Evolutionary conservation across 768 basidiomycete genomes (phyloP), one percentile per base, ranked within the genome.

Genomic region (Macrolepiota dolichaula): DNA sequence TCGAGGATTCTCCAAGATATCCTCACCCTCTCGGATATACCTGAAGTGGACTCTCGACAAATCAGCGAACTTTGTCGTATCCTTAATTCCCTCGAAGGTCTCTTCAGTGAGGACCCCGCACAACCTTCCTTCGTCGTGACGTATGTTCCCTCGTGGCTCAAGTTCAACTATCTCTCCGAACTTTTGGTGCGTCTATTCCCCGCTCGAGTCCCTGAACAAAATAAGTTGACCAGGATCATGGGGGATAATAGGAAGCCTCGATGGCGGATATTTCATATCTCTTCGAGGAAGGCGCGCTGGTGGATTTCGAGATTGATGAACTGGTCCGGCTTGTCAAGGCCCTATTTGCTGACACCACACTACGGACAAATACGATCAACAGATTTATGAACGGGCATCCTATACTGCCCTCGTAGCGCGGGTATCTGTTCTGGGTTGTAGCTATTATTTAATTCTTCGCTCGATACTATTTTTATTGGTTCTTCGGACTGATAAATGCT

Each of bases 141-240:
- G 0, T 93, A 92, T 64, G 92, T 96, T n/a, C 90, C 92, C 1
- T 88, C 85, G 12, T 98, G 96, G 96, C 79, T 97, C 66, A 96
- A 96, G 72, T 96, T 92, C 72, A 94, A 91, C 19, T 98, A 98
- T 72, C 80, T 97, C 4, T 92, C 92, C 1, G 95, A 97, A 72
- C 81, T 98, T 12, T 71, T 98, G 79, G 94, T 95, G 62, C 50
- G 90, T 79, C 27, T 2, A 54, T 64, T n/a, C 57, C 57, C 50
- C 42, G 24, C 7, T 53, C 29, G 7, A 32, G 22, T 46, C 7
- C 51, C 32, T 15, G 24, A 27, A 5, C 17, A 47, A 17, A 51
- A 12, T 42, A 27, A 38, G 40, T 57, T 61, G 29, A 61, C 50
- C 36, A 7, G 13, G n/a, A 24, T 15, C 50, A 35, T n/a, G 36